Evolutionary conservation across 1,284 basidiomycete genomes (phyloP), one percentile per base, ranked within the genome.

Genomic region (Phlebopus sp.): DNA sequence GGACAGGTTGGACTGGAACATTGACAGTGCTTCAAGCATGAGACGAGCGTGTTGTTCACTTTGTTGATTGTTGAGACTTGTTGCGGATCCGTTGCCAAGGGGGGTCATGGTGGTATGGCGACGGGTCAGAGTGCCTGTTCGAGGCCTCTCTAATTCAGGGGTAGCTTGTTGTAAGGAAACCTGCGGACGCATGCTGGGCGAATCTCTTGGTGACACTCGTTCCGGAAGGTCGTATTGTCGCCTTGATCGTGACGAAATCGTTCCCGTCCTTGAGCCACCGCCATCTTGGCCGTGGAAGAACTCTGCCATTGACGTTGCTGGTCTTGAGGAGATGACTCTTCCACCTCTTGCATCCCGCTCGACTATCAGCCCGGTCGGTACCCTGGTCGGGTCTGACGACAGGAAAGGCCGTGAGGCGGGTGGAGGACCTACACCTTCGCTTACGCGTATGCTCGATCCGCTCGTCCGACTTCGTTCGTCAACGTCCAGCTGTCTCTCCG

Each of bases 1-100:
- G 13, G 72, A 70, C 3, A 88, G 66, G 34, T 82, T 76, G 5
- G 75, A 69, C 59, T 90, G 86, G 56, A 91, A 89, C 71, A 86
- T 78, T 4, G 70, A 64, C 11, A 90, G 67, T 5, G 82, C 77
- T 31, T 90, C 85, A 25, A 80, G 59, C 76, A 90, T 80, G 36
- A 91, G 67, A 18, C 75, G 70, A 0, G 78, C 72, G 56, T 90
- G 88, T 53, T 90, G 84, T 1, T 75, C 66, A 23, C 50, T 71
- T 53, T 58, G 71, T 40, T 56, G 52, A 52, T 44, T 58, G 44
- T 54, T 55, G 30, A 57, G 34, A 46, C 44, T 59, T 19, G 49
- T 39, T 32, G 50, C 47, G 15, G 54, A 45, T 30, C 52, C 56
- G 31, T 47, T 51, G 32, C 50, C 31, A 14, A 50, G 42, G 11